These are phyloP conservation scores for Warburgia ugandensis DNA, from an alignment of 164 flowering plant species.

Conservation along the genomic window DNA sequence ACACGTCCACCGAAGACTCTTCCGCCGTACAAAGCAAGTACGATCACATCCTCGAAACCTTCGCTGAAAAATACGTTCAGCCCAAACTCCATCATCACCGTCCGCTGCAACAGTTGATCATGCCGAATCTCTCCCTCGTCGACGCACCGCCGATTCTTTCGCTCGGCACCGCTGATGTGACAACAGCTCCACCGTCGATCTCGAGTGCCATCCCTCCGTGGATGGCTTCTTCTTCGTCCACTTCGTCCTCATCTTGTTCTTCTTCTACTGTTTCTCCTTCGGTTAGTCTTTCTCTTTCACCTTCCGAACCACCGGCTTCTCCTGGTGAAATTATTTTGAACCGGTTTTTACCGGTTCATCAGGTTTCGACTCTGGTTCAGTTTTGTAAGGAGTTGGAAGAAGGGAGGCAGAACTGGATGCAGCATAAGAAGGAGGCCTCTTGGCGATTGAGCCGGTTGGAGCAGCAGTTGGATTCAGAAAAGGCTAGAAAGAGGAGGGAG, in stretches of 20 bases:
- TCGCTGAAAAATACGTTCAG: constrained; percentile 38
- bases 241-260: constrained; percentile 10
- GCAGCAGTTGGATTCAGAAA: constrained; percentile 40
- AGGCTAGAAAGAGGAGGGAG: constrained; percentile 29
- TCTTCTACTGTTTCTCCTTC: constrained; percentile 21
- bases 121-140: constrained; percentile 9
- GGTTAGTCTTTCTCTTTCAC: constrained; percentile 19
- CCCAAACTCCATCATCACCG: constrained; percentile 4
- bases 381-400: constrained; percentile 33
- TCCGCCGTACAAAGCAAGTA: constrained; percentile 19
- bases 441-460: constrained; percentile 40
- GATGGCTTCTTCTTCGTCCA: constrained; percentile 14
- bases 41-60: constrained; percentile 38
- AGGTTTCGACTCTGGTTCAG: constrained; percentile 12
- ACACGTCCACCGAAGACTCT: background rate
- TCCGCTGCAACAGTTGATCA: background rate
- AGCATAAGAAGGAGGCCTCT: constrained; percentile 36
- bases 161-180: background rate
- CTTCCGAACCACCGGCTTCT: constrained; percentile 10
- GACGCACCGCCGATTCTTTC: constrained; percentile 17
- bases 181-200: background rate
- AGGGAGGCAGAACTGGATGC: constrained; percentile 26
- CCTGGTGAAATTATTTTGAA: background rate
- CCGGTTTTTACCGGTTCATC: constrained; percentile 13
- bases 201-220: constrained; percentile 13